These are phyloP conservation scores for Coelastrella sp. DNA, from an alignment of 139 green algal genomes.

Conservation along the genomic window DNA sequence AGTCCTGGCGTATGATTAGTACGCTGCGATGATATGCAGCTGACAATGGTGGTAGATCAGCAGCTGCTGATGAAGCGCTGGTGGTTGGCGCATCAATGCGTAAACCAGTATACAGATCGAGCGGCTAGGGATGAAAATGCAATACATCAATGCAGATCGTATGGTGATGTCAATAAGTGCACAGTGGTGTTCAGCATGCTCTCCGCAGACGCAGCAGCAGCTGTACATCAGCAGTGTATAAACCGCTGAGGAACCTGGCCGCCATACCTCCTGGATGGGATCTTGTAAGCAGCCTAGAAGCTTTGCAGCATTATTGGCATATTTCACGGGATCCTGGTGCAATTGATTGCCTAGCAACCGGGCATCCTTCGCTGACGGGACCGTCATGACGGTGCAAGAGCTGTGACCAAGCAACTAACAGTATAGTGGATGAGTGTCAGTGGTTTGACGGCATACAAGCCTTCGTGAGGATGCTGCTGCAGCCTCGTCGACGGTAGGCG, in stretches of 20 bases:
- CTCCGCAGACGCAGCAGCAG: neutral
- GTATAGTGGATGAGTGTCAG: neutral
- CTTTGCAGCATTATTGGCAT: slow-evolving; percentile 22
- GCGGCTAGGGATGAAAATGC: neutral
- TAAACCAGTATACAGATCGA: neutral
- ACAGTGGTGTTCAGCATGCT: neutral
- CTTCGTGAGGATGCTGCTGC: neutral
- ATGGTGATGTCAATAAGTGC: neutral
- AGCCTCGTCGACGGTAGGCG: neutral
- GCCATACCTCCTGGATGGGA: slow-evolving; percentile 32
- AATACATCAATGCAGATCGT: neutral
- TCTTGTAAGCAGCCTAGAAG: slow-evolving; percentile 15
- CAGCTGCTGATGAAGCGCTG: neutral
- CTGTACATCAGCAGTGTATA: neutral
- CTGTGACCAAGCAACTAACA: neutral
- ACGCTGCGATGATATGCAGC: neutral
- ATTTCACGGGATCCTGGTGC: slow-evolving; percentile 25
- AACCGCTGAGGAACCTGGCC: neutral
- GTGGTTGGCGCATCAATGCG: neutral
- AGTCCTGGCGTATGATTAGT: neutral
- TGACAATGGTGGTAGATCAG: neutral
- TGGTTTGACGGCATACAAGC: neutral
- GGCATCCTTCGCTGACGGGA: slow-evolving; percentile 2
- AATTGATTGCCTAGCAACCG: slow-evolving; percentile 36
- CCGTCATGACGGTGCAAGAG: slow-evolving; percentile 11